These are phyloP conservation scores for Waltiozyma sp. DNA, from an alignment of 1,139 yeast species.

Conservation along the genomic window DNA sequence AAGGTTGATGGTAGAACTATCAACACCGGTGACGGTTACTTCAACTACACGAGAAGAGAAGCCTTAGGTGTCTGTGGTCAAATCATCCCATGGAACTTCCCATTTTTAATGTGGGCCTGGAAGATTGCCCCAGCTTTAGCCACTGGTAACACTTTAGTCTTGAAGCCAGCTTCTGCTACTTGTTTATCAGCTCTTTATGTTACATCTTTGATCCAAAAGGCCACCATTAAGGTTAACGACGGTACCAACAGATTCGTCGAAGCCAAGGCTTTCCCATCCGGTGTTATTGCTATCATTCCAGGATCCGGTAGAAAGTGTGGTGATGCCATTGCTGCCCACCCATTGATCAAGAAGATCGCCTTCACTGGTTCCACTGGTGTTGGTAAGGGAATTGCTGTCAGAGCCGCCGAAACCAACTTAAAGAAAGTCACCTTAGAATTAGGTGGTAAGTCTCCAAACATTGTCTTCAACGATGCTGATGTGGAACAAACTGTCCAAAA, in stretches of 20 bases:
- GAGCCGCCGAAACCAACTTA: slow-evolving; percentile 59
- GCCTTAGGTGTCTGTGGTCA: slow-evolving; percentile 61
- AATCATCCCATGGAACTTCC: slow-evolving; percentile 52
- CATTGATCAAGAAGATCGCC: slow-evolving; percentile 65
- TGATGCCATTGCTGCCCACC: slow-evolving; percentile 60
- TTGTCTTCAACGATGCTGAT: slow-evolving; percentile 69
- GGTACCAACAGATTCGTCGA: neutral
- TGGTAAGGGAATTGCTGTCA: slow-evolving; percentile 66
- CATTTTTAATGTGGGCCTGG: slow-evolving; percentile 76
- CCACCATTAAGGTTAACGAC: slow-evolving; percentile 34
- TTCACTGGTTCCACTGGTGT: slow-evolving; percentile 82
- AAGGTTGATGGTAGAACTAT: slow-evolving; percentile 57
- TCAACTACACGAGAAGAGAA: slow-evolving; percentile 49
- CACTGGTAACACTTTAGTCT: slow-evolving; percentile 67
- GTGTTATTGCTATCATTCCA: slow-evolving; percentile 64
- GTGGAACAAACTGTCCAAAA: slow-evolving; percentile 52
- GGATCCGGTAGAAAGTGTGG: slow-evolving; percentile 78
- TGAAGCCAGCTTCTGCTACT: slow-evolving; percentile 77
- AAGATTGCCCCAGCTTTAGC: slow-evolving; percentile 78
- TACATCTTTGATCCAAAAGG: slow-evolving; percentile 48
- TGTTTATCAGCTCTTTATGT: slow-evolving; percentile 67
- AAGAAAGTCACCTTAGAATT: slow-evolving; percentile 78
- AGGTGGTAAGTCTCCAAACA: slow-evolving; percentile 84
- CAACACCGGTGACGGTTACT: slow-evolving; percentile 52
- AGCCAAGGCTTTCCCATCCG: slow-evolving; percentile 36